A percentile compares a stretch with the other conserved stretches of the same genome.
Conservation (phyloP, 148 eudicot genomes). For the Diospyros kaki region DNA sequence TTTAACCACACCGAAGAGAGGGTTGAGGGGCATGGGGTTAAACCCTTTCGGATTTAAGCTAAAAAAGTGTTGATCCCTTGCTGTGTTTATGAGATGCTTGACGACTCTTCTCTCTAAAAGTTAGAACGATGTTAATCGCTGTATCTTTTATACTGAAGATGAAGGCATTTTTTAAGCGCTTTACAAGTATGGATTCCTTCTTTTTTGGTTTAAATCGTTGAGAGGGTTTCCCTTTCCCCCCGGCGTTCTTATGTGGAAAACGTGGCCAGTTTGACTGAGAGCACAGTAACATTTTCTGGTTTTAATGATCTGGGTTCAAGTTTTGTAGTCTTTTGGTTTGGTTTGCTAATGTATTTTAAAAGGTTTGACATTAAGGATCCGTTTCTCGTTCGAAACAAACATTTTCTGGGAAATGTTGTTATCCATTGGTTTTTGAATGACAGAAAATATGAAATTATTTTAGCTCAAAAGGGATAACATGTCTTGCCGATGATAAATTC, state of each 20-base stretch:
- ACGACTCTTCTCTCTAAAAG: slow-evolving; percentile 23
- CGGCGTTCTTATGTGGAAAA: slow-evolving; percentile 36
- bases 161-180: slow-evolving; percentile 17
- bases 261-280: slow-evolving; percentile 31
- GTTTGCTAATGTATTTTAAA: too few relatives aligned
- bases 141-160: slow-evolving; percentile 12
- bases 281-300: slow-evolving; percentile 2
- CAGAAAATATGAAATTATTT: too few relatives aligned
- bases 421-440: too few relatives aligned
- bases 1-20: slow-evolving; percentile 48
- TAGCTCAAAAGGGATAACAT: too few relatives aligned
- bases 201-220: slow-evolving; percentile 9
- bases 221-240: not conserved
- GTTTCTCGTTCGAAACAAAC: too few relatives aligned
- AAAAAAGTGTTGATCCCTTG: not conserved
- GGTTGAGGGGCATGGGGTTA: not conserved
- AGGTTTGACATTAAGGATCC: too few relatives aligned
- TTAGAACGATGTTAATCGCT: not conserved
- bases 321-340: too few relatives aligned
- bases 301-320: not conserved
- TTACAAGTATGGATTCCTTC: not conserved
- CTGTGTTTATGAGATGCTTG: slow-evolving; percentile 17
- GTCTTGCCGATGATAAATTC: too few relatives aligned
- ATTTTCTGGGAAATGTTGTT: too few relatives aligned
- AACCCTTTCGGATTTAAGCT: slow-evolving; percentile 13